These are phyloP conservation scores for Nectriaceae sp. DNA, from an alignment of 2,329 filamentous ascomycete species.

Conservation along the genomic window DNA sequence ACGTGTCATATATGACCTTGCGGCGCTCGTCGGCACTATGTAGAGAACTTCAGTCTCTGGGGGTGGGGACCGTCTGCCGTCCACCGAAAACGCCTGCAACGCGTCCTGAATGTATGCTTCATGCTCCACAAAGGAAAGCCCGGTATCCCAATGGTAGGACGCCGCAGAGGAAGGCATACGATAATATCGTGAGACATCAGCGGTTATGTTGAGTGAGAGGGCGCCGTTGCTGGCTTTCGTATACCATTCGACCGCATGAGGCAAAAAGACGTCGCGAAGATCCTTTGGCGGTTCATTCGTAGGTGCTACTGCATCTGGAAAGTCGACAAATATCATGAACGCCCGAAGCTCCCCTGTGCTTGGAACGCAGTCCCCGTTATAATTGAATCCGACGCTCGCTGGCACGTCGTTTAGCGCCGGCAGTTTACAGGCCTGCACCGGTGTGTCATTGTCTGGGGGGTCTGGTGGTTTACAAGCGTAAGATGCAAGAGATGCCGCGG, in stretches of 20 bases:
- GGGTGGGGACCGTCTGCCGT: constrained; percentile 5
- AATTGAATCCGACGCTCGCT: constrained; percentile 33
- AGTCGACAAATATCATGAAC: constrained; percentile 42
- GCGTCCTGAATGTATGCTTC: constrained; percentile 17
- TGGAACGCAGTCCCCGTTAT: constrained; percentile 31
- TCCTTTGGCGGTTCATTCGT: constrained; percentile 24
- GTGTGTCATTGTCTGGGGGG: too few relatives aligned
- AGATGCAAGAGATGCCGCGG: too few relatives aligned
- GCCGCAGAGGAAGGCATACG: constrained; percentile 29
- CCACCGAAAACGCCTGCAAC: constrained; percentile 10
- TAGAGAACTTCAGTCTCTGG: constrained; percentile 21
- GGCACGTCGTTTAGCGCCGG: constrained; percentile 24
- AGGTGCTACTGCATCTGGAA: constrained; percentile 25
- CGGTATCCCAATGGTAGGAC: constrained; percentile 23
- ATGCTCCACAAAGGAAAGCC: constrained; percentile 6
- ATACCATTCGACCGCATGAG: constrained; percentile 17
- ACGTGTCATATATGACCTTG: constrained; percentile 4
- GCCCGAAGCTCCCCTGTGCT: constrained; percentile 32
- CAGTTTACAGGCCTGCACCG: constrained; percentile 19
- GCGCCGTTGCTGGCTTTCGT: constrained; percentile 26
- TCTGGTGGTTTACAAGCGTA: too few relatives aligned
- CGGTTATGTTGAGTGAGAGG: constrained; percentile 23
- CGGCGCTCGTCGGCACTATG: constrained; percentile 12
- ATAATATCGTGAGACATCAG: constrained; percentile 24
- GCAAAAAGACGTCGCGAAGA: constrained; percentile 18